A percentile compares a stretch with the other conserved stretches of the same genome.
These are phyloP conservation scores for Acer yangbiense DNA, from an alignment of 345 rosid species.

Conservation along the genomic window DNA sequence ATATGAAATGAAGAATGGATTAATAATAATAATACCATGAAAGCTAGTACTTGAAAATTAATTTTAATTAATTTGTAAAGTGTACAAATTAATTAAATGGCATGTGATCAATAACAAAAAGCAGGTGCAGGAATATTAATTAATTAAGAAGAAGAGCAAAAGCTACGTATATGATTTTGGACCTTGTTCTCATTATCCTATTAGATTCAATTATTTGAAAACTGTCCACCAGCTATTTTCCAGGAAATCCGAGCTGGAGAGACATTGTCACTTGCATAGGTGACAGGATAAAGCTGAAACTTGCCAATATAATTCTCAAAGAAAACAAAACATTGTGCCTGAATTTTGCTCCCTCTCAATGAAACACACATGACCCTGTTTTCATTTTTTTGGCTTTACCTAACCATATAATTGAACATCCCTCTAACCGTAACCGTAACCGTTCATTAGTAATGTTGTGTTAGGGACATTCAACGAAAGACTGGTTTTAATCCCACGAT, in stretches of 20 bases:
- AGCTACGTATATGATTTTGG: neutral
- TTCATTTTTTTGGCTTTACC: neutral
- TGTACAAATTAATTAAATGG: no score
- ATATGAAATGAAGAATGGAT: no score
- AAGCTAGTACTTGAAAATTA: no score
- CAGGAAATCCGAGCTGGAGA: neutral
- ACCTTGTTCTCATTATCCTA: neutral
- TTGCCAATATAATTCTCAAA: neutral
- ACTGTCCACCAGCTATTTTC: neutral
- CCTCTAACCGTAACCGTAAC: neutral
- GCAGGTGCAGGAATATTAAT: no score
- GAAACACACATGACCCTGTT: neutral
- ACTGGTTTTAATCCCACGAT: neutral
- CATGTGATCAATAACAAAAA: no score
- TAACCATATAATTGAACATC: no score
- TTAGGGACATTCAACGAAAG: no score
- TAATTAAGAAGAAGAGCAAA: no score
- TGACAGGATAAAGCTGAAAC: neutral
- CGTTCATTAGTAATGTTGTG: no score
- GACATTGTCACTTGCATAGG: neutral
- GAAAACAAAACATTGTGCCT: neutral
- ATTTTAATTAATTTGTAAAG: no score
- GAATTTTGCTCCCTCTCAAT: neutral
- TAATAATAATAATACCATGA: no score
- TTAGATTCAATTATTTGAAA: neutral